Base-by-base conservation (phyloP, 148 eudicot genomes). In the Rhododendron vialii region DNA sequence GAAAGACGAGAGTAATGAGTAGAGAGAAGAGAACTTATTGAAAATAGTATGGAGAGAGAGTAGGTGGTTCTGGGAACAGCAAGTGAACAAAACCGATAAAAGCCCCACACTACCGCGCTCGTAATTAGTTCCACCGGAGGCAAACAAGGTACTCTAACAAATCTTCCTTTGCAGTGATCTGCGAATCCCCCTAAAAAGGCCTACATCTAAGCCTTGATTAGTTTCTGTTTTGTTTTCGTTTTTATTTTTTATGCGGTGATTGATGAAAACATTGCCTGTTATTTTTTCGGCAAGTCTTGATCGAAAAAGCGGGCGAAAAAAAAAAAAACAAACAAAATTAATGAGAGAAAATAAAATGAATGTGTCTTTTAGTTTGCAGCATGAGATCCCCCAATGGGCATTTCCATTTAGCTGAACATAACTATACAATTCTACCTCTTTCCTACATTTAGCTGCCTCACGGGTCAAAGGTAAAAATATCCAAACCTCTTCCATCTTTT, bases 331-430 rank as follows among this genome's bases (percentile, higher is more conserved):
- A 38, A 0, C 17, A 24, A 47, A 80, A 63, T 5, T 30, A 36
- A 71, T 81, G 45, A 55, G 2, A 28, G 47, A 33, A 81, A 18
- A 36, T 7, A 22, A 24, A 26, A 65, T 35, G 24, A 86, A 84
- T 47, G 43, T 45, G 61, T 36, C 35, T 22, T 45, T 48, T 71
- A 71, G 73, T 85, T 36, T 43, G 86, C 90, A 88, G 50, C 81
- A 80, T 57, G 84, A 59, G 81, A 83, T 83, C 36, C 18, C 18
- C 22, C 80, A 50, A 48, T 7, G 74, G 79, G 79, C 78, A 63
- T 89, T 61, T 84, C 50, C 57, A 41, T 50, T 82, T 86, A 80
- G 73, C 61, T 65, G 14, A 80, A 84, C 82, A 81, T 69, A 80
- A 67, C 67, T 84, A 78, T 69, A 86, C 55, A 53, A 69, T 47